Percentiles rank a stretch among this genome's conserved stretches.
Conservation (phyloP, 768 basidiomycete species). For the Pisolithus orientalis region DNA sequence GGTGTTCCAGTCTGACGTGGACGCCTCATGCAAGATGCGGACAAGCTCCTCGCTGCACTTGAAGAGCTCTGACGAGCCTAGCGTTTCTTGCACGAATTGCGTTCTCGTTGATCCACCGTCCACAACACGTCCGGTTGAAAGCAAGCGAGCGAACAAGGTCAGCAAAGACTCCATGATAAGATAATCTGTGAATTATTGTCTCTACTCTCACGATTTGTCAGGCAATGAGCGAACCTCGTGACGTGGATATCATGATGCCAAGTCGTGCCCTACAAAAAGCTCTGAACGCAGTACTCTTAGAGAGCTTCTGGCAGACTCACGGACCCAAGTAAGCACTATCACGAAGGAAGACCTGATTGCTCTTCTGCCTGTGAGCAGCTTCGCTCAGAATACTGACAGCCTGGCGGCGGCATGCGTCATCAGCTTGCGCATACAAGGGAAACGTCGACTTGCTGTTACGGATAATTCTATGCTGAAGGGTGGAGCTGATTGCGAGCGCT, state of each 20-base stretch:
- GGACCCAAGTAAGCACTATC: slow-evolving; percentile 41
- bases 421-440: slow-evolving; percentile 20
- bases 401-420: slow-evolving; percentile 30
- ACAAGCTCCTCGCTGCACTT: slow-evolving; percentile 34
- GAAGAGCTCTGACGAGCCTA: slow-evolving; percentile 34
- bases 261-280: slow-evolving; percentile 34
- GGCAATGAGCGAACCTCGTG: slow-evolving; percentile 34
- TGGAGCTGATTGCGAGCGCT: slow-evolving; percentile 10
- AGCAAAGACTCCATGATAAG: slow-evolving; percentile 52
- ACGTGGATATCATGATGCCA: slow-evolving; percentile 42
- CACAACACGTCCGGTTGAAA: slow-evolving; percentile 33
- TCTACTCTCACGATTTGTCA: not conserved
- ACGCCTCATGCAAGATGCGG: slow-evolving; percentile 35
- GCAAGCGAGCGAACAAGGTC: slow-evolving; percentile 48
- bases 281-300: not conserved
- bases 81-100: slow-evolving; percentile 47
- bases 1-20: slow-evolving; percentile 47
- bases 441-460: slow-evolving; percentile 15
- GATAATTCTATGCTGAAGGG: slow-evolving; percentile 20
- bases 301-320: slow-evolving; percentile 24
- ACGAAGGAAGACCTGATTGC: slow-evolving; percentile 43
- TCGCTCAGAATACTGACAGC: slow-evolving; percentile 50
- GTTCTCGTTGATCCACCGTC: slow-evolving; percentile 33
- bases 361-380: slow-evolving; percentile 32
- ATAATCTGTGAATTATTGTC: slow-evolving; percentile 35